These are phyloP conservation scores for Neofusicoccum umdonicola DNA, from an alignment of 2,329 filamentous ascomycete species.

Conservation along the genomic window DNA sequence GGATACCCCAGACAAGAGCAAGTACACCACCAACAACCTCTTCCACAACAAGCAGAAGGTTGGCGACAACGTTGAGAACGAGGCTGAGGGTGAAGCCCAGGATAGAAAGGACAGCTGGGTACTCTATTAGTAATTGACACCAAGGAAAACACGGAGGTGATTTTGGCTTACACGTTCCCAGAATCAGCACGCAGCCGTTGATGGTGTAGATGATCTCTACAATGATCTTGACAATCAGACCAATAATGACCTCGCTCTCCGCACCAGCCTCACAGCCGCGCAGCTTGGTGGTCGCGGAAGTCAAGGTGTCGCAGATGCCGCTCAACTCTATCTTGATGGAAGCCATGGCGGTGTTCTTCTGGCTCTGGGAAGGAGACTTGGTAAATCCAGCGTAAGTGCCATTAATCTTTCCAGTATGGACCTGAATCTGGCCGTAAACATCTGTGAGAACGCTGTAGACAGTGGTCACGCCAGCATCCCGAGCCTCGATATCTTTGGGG, in stretches of 20 bases:
- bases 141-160: background rate
- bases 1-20: background rate
- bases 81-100: slow-evolving; percentile 14
- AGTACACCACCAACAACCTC: slow-evolving; percentile 7
- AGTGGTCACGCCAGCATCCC: background rate
- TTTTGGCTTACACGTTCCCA: slow-evolving; percentile 12
- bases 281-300: background rate
- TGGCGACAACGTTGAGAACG: slow-evolving; percentile 13
- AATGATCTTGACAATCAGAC: slow-evolving; percentile 46
- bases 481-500: background rate
- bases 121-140: background rate
- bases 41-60: slow-evolving; percentile 12
- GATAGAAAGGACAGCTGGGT: background rate
- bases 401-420: slow-evolving; percentile 12
- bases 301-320: slow-evolving; percentile 2
- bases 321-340: slow-evolving; percentile 7
- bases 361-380: background rate
- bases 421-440: slow-evolving; percentile 1
- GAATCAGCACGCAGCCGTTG: slow-evolving; percentile 46
- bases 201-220: slow-evolving; percentile 42
- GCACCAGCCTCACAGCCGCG: background rate
- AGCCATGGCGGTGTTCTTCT: background rate
- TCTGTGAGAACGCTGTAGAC: background rate
- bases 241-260: slow-evolving; percentile 1
- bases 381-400: background rate